These are phyloP conservation scores for Dorcoceras hygrometricum DNA, from an alignment of 257 asterid genomes.

Conservation along the genomic window DNA sequence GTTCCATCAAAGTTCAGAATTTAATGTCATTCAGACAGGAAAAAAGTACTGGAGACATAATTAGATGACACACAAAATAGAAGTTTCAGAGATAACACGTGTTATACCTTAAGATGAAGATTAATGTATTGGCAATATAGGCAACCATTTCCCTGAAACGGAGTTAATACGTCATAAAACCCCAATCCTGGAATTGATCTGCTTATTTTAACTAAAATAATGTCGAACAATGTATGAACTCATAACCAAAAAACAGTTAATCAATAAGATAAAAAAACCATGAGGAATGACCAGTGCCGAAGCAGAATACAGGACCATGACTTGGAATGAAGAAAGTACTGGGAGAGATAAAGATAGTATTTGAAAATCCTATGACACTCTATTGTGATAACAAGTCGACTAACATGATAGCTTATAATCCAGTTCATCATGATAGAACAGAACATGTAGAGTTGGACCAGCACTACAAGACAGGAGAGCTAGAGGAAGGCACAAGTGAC, in stretches of 20 bases:
- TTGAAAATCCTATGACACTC: too few species aligned
- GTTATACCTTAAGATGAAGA: constrained; percentile 89
- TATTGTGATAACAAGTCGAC: too few species aligned
- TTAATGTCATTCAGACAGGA: neutral
- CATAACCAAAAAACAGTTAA: constrained; percentile 5
- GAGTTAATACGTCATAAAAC: constrained; percentile 16
- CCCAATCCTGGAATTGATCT: constrained; percentile 2
- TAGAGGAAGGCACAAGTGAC: too few species aligned
- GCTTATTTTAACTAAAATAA: constrained; percentile 8
- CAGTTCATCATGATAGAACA: too few species aligned
- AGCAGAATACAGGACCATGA: too few species aligned
- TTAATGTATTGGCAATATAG: constrained; percentile 88
- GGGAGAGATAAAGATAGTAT: too few species aligned
- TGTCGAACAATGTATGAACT: constrained; percentile 2
- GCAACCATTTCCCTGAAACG: constrained; percentile 97
- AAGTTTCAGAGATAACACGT: constrained; percentile 39
- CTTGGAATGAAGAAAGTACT: too few species aligned
- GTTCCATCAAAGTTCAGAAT: neutral
- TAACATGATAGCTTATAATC: too few species aligned
- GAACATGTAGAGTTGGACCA: too few species aligned
- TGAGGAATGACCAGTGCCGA: too few species aligned
- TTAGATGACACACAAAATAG: constrained; percentile 52
- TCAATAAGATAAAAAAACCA: constrained; percentile 14
- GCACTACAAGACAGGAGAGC: too few species aligned
- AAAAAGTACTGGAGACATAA: neutral